phyloP scores from a whole-genome alignment of 331 rosid genomes.

The Quercus lobata region DNA sequence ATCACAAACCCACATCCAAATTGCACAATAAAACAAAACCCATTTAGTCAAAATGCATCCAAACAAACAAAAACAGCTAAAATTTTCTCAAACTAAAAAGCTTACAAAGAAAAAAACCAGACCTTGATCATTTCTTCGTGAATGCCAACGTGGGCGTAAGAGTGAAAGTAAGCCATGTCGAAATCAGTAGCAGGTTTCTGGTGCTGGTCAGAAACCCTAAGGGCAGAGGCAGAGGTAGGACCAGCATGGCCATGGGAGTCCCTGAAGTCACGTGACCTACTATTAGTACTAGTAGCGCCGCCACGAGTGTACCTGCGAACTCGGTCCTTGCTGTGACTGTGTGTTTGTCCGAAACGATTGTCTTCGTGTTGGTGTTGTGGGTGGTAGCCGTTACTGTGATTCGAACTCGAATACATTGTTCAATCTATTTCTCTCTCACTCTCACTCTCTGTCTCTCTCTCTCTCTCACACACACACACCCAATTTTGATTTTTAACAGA shows the following conservation, averaged over 20 bases:
- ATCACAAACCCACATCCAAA: background rate
- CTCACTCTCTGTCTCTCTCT: background rate
- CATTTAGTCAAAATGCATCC: background rate
- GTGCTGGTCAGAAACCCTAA: conserved; percentile 73
- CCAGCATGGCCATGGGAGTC: conserved; percentile 22
- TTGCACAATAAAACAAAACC: background rate
- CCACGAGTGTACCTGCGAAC: conserved; percentile 61
- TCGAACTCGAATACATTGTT: background rate
- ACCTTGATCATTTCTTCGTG: conserved; percentile 99
- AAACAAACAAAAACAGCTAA: background rate
- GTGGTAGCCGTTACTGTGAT: conserved; percentile 5
- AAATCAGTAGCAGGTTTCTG: conserved; percentile 77
- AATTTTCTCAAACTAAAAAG: background rate
- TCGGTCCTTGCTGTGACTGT: conserved; percentile 25
- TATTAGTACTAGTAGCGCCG: background rate
- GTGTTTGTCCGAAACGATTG: conserved; percentile 23
- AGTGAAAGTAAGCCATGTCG: conserved; percentile 89
- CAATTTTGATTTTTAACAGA: background rate
- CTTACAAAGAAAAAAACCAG: background rate
- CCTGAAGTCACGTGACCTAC: conserved; percentile 51
- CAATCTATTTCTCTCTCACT: background rate
- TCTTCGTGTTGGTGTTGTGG: background rate
- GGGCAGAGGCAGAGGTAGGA: background rate
- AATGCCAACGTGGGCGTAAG: conserved; percentile 95
- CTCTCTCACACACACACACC: background rate